Evolutionary conservation across 2,329 filamentous ascomycete species (phyloP).

Genomic region (Colletotrichum camelliae): DNA sequence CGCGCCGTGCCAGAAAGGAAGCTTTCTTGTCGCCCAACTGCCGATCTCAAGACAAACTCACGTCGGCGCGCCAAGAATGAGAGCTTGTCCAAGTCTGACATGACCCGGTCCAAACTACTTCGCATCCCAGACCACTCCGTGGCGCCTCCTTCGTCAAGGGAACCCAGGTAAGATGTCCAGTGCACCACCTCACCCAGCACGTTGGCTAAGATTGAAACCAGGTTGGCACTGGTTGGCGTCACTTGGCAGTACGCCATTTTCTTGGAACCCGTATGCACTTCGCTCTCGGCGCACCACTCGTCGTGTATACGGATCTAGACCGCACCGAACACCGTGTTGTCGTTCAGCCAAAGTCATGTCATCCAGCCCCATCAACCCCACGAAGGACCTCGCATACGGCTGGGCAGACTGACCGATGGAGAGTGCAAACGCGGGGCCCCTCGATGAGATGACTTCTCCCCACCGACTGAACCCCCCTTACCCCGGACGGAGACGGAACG

Average conservation of each 20-base stretch:
- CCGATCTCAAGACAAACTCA: not conserved
- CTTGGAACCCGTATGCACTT: constrained; percentile 4
- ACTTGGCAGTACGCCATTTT: constrained; percentile 13
- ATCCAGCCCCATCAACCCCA: not conserved
- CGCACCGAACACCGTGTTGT: not conserved
- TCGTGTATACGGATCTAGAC: not conserved
- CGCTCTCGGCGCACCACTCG: not conserved
- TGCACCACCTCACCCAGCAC: not conserved
- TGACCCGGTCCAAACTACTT: not conserved
- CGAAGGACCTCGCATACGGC: not conserved
- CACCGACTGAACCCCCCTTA: not conserved
- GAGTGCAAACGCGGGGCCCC: not conserved
- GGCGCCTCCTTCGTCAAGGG: not conserved
- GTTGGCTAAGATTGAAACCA: constrained; percentile 2
- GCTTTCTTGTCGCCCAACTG: constrained; percentile 6
- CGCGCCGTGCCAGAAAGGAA: not conserved
- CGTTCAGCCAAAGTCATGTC: not conserved
- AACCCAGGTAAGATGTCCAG: not conserved
- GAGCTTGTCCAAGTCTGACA: not conserved
- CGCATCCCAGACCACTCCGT: not conserved
- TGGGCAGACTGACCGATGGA: not conserved
- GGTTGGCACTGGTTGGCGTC: not conserved
- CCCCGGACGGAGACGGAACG: not conserved
- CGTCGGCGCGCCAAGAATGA: not conserved
- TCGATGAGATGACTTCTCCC: not conserved